A percentile compares a stretch with the other conserved stretches of the same genome.
Conservation (phyloP, 2,329 filamentous ascomycete genomes). For the Calonectria pseudoreteaudii region DNA sequence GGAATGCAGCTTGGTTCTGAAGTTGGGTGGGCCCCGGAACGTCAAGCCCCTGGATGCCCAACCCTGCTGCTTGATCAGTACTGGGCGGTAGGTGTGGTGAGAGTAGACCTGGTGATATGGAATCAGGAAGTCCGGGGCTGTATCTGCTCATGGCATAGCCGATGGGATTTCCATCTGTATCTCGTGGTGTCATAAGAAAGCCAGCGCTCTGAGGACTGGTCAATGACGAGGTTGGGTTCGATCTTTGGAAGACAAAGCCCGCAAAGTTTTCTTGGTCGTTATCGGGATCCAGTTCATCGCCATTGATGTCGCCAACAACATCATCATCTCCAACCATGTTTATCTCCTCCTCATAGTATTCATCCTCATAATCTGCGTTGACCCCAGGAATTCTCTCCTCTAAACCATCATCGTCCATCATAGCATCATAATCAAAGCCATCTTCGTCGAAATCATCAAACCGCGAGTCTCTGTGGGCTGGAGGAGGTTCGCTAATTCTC, state of each 20-base stretch:
- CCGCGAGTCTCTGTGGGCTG: conserved; percentile 59
- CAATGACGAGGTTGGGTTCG: conserved; percentile 62
- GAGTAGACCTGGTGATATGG: conserved; percentile 31
- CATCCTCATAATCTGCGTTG: conserved; percentile 61
- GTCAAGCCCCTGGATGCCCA: conserved; percentile 57
- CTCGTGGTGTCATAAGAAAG: conserved; percentile 64
- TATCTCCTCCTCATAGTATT: conserved; percentile 50
- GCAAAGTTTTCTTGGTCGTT: conserved; percentile 68
- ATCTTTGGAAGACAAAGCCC: conserved; percentile 69
- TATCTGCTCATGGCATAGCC: conserved; percentile 67
- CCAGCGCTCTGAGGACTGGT: conserved; percentile 62
- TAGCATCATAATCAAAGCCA: conserved; percentile 70
- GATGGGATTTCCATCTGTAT: conserved; percentile 66
- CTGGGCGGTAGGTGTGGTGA: conserved; percentile 18
- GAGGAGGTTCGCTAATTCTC: conserved; percentile 54
- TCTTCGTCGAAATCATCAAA: conserved; percentile 74
- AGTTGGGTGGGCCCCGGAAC: conserved; percentile 28
- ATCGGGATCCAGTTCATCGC: conserved; percentile 39
- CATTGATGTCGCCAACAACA: conserved; percentile 38
- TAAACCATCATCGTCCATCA: conserved; percentile 73
- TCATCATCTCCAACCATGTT: conserved; percentile 45
- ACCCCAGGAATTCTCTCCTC: conserved; percentile 75
- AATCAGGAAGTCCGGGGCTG: conserved; percentile 45
- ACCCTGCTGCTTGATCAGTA: conserved; percentile 45
- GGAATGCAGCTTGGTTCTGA: conserved; percentile 37